phyloP scores from a whole-genome alignment of 257 asterid genomes.

The Buddleja alternifolia region DNA sequence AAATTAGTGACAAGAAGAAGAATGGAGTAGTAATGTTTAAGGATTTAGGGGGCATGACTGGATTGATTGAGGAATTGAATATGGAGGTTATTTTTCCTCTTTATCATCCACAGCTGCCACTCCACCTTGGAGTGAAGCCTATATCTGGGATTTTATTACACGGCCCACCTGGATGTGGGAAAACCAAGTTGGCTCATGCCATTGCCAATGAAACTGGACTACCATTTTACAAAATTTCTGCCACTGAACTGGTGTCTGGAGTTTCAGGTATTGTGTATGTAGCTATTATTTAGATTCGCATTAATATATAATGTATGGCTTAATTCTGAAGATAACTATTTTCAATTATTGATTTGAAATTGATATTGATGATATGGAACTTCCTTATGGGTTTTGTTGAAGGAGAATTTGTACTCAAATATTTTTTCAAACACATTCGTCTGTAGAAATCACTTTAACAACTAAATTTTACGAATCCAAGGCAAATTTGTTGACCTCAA shows the following conservation, averaged over 20 bases:
- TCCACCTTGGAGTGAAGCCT: slow-evolving; percentile 70
- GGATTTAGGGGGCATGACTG: slow-evolving; percentile 86
- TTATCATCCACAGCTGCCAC: slow-evolving; percentile 61
- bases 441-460: not conserved
- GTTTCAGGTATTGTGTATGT: slow-evolving; percentile 74
- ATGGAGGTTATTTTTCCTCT: slow-evolving; percentile 79
- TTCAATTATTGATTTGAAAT: no score
- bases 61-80: slow-evolving; percentile 65
- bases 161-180: slow-evolving; percentile 99
- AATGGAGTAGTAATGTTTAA: slow-evolving; percentile 66
- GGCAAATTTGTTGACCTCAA: not conserved
- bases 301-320: slow-evolving; percentile 3
- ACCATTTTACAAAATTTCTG: slow-evolving; percentile 80
- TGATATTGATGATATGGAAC: no score
- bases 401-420: no score
- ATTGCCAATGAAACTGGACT: slow-evolving; percentile 90
- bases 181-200: slow-evolving; percentile 90
- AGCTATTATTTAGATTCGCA: not conserved
- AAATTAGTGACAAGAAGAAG: slow-evolving; percentile 3
- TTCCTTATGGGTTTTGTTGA: no score
- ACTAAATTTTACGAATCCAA: not conserved
- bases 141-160: slow-evolving; percentile 76
- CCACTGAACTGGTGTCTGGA: slow-evolving; percentile 93
- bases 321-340: no score
- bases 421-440: not conserved